These are phyloP conservation scores for Cyclocybe cylindracea DNA, from an alignment of 768 basidiomycete genomes.

Conservation along the genomic window DNA sequence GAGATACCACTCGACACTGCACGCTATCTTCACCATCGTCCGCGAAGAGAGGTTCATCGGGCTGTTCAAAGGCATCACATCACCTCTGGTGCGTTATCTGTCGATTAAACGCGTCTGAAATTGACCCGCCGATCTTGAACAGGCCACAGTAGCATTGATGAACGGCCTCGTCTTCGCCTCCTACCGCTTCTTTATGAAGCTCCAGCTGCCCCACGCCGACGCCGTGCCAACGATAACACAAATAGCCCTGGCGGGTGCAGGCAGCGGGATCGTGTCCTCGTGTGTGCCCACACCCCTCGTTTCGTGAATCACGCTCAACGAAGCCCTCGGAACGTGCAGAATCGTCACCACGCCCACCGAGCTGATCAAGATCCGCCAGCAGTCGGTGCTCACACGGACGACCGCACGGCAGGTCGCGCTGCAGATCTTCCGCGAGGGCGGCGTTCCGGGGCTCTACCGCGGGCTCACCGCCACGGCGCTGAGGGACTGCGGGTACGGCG, in stretches of 20 bases:
- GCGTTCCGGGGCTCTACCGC: slow-evolving; percentile 72
- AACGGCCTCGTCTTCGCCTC: slow-evolving; percentile 88
- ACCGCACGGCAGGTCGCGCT: slow-evolving; percentile 55
- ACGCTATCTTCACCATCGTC: slow-evolving; percentile 67
- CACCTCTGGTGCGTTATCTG: slow-evolving; percentile 65
- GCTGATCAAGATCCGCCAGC: slow-evolving; percentile 85
- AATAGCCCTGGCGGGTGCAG: slow-evolving; percentile 76
- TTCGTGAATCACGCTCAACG: not conserved
- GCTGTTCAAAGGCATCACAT: slow-evolving; percentile 75
- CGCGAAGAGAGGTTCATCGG: slow-evolving; percentile 69
- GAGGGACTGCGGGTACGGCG: slow-evolving; percentile 81
- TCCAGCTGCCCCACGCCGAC: slow-evolving; percentile 51
- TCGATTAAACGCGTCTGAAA: not conserved
- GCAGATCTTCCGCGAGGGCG: slow-evolving; percentile 54
- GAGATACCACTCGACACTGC: slow-evolving; percentile 63
- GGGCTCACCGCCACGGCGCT: slow-evolving; percentile 74
- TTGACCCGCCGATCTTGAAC: not conserved
- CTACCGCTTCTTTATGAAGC: slow-evolving; percentile 76
- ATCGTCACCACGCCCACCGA: slow-evolving; percentile 83
- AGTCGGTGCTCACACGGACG: slow-evolving; percentile 49
- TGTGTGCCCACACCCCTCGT: slow-evolving; percentile 39
- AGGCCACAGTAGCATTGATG: slow-evolving; percentile 74
- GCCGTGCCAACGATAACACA: slow-evolving; percentile 66
- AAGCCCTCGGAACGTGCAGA: slow-evolving; percentile 32
- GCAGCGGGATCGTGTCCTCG: slow-evolving; percentile 80